Base-by-base conservation (phyloP, 2,329 filamentous ascomycete species). In the Verticillium tricorpus region DNA sequence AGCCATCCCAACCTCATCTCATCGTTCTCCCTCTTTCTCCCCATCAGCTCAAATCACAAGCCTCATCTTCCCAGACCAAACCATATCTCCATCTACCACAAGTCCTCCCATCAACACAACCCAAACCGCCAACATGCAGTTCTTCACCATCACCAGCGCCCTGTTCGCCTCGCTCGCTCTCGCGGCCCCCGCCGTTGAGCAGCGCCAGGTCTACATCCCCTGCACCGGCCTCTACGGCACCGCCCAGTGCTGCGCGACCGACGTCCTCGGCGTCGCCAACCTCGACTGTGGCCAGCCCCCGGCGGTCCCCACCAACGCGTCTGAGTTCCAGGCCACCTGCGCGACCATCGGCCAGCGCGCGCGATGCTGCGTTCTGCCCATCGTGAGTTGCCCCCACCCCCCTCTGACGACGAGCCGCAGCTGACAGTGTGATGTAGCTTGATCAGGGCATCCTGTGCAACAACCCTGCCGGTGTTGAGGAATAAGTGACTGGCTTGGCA, bases 201-300 rank as follows among this genome's bases (percentile, higher is more conserved):
- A 77, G 57, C 74, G 76, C 69, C 65, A 69, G 35, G 60, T 66
- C 6, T 81, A 80, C 61, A 58, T 68, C 9, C 72, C 80, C 52
- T 82, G 81, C 68, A 72, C 72, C 34, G 74, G 74, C 19, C 73
- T 81, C 22, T 80, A 80, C 67, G 71, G 69, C 66, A 76, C 67
- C 35, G 69, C 82, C 3, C 79, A 83, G 66, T 89, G 86, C 78
- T 89, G 86, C 70, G 82, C 85, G 15, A 86, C 85, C 28, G 83
- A 88, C 66, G 79, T 89, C 37, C 80, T 88, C 45, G 80, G 83
- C 63, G 64, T 87, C 62, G 83, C 80, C 3, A 76, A 85, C 70
- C 75, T 87, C 28, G 76, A 89, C 76, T 89, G 86, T 71, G 73
- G 68, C 19, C 70, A 74, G 62, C 84, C 84, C 22, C 9, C 70